phyloP scores from a whole-genome alignment of 2,329 filamentous ascomycete genomes.

The Lachnellula occidentalis region DNA sequence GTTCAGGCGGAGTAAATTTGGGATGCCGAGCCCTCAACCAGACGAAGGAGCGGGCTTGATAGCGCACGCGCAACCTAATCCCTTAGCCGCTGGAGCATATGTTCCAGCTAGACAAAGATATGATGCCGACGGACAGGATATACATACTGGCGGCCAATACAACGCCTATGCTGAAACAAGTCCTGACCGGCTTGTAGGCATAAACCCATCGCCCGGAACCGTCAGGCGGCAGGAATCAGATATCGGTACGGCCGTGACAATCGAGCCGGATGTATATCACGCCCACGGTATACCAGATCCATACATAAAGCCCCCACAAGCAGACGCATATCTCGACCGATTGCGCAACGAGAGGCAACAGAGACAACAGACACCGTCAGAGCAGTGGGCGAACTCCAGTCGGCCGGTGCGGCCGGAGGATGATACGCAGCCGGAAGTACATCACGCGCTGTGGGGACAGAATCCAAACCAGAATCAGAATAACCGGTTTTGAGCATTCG shows the following conservation, averaged over 20 bases:
- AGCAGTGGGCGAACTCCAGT: conserved; percentile 16
- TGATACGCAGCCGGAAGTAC: conserved; percentile 7
- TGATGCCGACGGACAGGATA: conserved; percentile 24
- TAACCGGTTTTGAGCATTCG: neutral
- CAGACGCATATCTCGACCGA: conserved; percentile 19
- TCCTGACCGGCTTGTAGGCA: conserved; percentile 13
- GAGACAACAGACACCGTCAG: conserved; percentile 13
- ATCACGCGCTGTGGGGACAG: conserved; percentile 18
- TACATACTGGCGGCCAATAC: conserved; percentile 11
- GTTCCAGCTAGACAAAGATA: conserved; percentile 28
- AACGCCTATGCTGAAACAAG: conserved; percentile 9
- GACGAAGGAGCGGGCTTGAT: conserved; percentile 29
- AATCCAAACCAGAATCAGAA: neutral
- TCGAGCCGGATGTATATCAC: conserved; percentile 19
- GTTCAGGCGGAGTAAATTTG: conserved; percentile 27
- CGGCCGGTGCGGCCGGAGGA: neutral
- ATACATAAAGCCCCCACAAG: conserved; percentile 10
- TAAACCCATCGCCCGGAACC: conserved; percentile 13
- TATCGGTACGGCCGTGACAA: conserved; percentile 22
- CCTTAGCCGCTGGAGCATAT: conserved; percentile 21
- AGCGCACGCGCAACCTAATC: conserved; percentile 28
- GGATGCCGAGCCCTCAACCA: conserved; percentile 14
- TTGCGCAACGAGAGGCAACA: conserved; percentile 14
- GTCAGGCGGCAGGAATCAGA: conserved; percentile 7
- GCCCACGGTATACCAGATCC: conserved; percentile 13